Conservation (phyloP, 2,329 filamentous ascomycete species). For the Uncinocarpus reesii region DNA sequence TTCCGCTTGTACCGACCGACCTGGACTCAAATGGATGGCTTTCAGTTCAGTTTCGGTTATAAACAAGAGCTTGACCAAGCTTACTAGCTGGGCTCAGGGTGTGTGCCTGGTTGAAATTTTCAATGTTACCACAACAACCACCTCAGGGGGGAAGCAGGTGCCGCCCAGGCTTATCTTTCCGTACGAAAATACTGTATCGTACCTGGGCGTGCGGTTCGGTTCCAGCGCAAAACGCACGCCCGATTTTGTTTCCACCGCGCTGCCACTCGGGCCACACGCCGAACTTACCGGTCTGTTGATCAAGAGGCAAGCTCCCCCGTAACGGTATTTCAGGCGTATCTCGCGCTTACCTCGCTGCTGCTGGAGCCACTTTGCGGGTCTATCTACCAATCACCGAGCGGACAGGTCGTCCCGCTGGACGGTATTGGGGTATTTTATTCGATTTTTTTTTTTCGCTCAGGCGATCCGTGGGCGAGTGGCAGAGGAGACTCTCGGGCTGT, state of each 20-base stretch:
- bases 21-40: too few species aligned
- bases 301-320: not conserved
- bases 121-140: not conserved
- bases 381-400: conserved; percentile 2
- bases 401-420: not conserved
- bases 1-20: not conserved
- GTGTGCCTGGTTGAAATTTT: not conserved
- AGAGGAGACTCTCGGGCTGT: conserved; percentile 10
- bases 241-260: not conserved
- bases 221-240: not conserved
- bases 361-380: not conserved
- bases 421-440: not conserved
- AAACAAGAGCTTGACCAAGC: not conserved
- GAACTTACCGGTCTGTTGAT: conserved; percentile 1
- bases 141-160: not conserved
- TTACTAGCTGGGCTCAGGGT: not conserved
- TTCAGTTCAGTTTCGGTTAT: conserved; percentile 3
- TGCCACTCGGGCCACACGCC: conserved; percentile 1
- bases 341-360: conserved; percentile 8
- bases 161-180: not conserved
- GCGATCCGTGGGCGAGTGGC: conserved; percentile 6
- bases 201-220: not conserved
- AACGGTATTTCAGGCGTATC: conserved; percentile 1
- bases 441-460: conserved; percentile 8
- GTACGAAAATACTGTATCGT: conserved; percentile 1